These are phyloP conservation scores for Venturia aucupariae DNA, from an alignment of 2,329 filamentous ascomycete genomes.

Conservation along the genomic window DNA sequence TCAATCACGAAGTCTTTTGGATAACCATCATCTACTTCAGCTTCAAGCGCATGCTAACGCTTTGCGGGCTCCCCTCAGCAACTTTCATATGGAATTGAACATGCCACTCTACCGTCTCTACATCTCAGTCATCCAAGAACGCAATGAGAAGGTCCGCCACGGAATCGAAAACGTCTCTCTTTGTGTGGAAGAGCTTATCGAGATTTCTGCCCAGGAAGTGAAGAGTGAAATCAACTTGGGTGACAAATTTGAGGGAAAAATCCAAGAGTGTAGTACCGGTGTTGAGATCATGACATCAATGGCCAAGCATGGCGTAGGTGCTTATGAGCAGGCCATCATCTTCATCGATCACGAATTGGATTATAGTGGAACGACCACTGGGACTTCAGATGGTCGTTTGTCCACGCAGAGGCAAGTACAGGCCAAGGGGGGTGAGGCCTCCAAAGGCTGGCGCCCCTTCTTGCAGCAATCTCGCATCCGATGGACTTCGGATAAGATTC, in stretches of 20 bases:
- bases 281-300: neutral
- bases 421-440: neutral
- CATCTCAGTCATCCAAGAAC: neutral
- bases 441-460: neutral
- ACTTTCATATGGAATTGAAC: neutral
- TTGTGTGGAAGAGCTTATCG: neutral
- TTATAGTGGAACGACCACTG: neutral
- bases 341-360: neutral
- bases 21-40: neutral
- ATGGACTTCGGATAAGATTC: neutral
- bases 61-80: neutral
- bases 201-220: neutral
- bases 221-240: neutral
- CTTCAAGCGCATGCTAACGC: neutral
- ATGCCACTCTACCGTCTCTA: neutral
- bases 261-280: neutral
- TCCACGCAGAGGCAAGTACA: neutral
- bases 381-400: neutral
- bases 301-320: neutral
- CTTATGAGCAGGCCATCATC: neutral
- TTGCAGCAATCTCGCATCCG: neutral
- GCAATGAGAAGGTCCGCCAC: neutral
- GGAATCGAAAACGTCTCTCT: neutral
- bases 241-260: neutral
- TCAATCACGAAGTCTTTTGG: neutral